Conservation (phyloP, 495 filamentous ascomycete species). For the Penicillium goetzii region DNA sequence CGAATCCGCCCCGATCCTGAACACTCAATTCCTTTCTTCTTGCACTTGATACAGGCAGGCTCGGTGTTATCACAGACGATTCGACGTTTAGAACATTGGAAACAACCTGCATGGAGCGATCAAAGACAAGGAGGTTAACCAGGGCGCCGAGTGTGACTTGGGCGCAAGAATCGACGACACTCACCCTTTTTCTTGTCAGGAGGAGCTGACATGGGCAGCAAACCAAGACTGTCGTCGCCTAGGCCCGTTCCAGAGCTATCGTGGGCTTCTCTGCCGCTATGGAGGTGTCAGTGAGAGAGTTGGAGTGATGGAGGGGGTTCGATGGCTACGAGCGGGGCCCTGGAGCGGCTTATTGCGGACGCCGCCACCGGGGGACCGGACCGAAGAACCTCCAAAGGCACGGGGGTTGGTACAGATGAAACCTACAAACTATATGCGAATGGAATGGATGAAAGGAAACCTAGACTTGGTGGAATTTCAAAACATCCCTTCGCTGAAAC, state of each 20-base stretch:
- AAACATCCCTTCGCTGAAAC: not conserved
- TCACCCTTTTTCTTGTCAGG: constrained; percentile 4
- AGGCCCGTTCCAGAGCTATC: not conserved
- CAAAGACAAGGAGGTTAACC: not conserved
- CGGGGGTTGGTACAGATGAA: too few relatives aligned
- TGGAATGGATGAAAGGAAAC: too few relatives aligned
- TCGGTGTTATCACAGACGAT: constrained; percentile 29
- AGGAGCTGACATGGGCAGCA: constrained; percentile 8
- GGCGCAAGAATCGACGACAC: not conserved
- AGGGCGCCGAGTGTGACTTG: not conserved
- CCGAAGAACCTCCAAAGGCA: not conserved
- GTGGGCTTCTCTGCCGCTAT: not conserved
- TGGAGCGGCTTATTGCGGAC: not conserved
- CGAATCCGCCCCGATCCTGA: constrained; percentile 27
- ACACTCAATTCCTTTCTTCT: constrained; percentile 34
- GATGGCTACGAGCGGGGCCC: not conserved
- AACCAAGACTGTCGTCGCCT: not conserved
- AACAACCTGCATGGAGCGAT: constrained; percentile 22
- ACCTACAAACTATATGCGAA: not conserved
- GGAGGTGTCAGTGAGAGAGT: not conserved
- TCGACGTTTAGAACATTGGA: constrained; percentile 32
- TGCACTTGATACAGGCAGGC: constrained; percentile 28
- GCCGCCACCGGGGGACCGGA: too few relatives aligned
- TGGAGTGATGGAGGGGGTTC: not conserved
- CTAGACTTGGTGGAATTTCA: too few relatives aligned